Base-by-base conservation (phyloP, 495 filamentous ascomycete genomes). In the Oleoguttula mirabilis region DNA sequence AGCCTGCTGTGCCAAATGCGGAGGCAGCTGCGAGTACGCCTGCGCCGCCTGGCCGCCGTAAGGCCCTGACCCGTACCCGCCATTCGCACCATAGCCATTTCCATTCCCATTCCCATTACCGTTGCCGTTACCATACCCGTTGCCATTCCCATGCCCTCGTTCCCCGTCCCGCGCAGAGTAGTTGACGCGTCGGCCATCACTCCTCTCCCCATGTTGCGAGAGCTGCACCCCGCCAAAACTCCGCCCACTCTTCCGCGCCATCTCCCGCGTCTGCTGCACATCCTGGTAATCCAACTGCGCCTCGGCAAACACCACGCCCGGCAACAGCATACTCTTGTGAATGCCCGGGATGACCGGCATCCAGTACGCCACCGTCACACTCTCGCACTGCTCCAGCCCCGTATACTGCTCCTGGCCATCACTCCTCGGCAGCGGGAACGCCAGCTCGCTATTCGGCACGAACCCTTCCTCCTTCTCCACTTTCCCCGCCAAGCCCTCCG, bases 301-400 rank as follows among this genome's bases (percentile, higher is more conserved):
- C 1, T 68, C 62, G 0, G 76, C 65, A 37, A 87, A 71, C 50
- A 80, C 76, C 32, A 88, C 76, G 6, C 90, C 92, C 3, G 83
- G 77, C 38, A 99, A 70, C 19, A 99, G 71, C 83, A 92, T 90
- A 6, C 88, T 94, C 54, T 94, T 95, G 64, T 99, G 90, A 15
- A 75, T 62, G 51, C 82, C 69, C 12, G 64, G 62, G 10, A 72
- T 73, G 30, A 71, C 63, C 0, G 88, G 88, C 60, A 94, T 81
- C 21, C 82, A 73, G 58, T 94, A 99, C 45, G 80, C 61, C 33
- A 94, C 82, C 51, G 83, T 94, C 42, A 34, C 49, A 31, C 32
- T 41, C 16, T 76, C 75, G 64, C 96, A 84, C 39, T 84, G 80
- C 16, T 90, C 80, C 5, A 96, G 55, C 52, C 14, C 17, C 10